Base-by-base conservation (phyloP, 208 protist genomes). In the Borovskyia barvae region DNA sequence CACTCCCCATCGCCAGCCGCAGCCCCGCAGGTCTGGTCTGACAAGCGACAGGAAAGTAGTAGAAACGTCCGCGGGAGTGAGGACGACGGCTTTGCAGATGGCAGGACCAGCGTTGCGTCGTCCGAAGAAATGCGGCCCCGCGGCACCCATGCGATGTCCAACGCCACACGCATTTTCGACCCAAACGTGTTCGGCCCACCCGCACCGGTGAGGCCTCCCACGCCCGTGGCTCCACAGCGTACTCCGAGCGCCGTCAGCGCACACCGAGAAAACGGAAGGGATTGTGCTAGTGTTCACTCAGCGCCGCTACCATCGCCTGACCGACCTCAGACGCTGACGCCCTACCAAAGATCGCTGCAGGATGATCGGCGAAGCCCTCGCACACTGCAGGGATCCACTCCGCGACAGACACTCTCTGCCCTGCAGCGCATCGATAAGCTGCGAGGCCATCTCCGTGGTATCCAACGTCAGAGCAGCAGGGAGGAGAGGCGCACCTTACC, bases 161-260 rank as follows among this genome's bases (percentile, higher is more conserved):
- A 72, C 45, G 43, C 45, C 14, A 72, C 66, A 2, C 42, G 55
- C 14, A 46, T 72, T 7, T 72, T 72, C 17, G 49, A 72, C 42
- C 47, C 49, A n/a, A 54, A 39, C 37, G 46, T 40, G 25, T 55
- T 65, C 25, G n/a, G n/a, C n/a, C n/a, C n/a, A n/a, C n/a, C n/a
- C n/a, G n/a, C n/a, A n/a, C n/a, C n/a, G n/a, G n/a, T n/a, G n/a
- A n/a, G n/a, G n/a, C n/a, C n/a, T n/a, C n/a, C n/a, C n/a, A n/a
- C n/a, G n/a, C n/a, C n/a, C n/a, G n/a, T n/a, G n/a, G n/a, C n/a
- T n/a, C n/a, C n/a, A n/a, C n/a, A n/a, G n/a, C n/a, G n/a, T n/a
- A n/a, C n/a, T n/a, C n/a, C n/a, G n/a, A n/a, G n/a, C n/a, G n/a
- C n/a, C n/a, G n/a, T n/a, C n/a, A n/a, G n/a, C n/a, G n/a, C n/a